A percentile compares a stretch with the other conserved stretches of the same genome.
Conservation (phyloP, 2,329 filamentous ascomycete genomes). For the Ophiostoma montium region DNA sequence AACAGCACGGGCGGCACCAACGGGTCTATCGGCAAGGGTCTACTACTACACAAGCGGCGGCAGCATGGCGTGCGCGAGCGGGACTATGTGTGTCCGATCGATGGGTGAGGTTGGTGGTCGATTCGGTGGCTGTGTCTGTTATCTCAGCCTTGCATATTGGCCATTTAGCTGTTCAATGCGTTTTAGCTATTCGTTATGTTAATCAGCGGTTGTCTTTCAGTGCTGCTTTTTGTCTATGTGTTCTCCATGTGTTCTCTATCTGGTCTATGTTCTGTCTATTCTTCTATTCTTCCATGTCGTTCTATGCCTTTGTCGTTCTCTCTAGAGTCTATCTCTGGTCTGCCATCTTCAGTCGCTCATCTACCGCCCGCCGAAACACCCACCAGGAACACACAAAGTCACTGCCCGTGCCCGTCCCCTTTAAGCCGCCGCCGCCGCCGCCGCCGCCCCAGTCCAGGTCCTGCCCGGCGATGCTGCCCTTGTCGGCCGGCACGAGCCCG, state of each 20-base stretch:
- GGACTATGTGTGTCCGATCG: slow-evolving; percentile 43
- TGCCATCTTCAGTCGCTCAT: neutral
- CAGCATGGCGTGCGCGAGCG: slow-evolving; percentile 20
- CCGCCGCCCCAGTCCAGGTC: slow-evolving; percentile 54
- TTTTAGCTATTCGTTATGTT: neutral
- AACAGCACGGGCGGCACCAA: slow-evolving; percentile 1
- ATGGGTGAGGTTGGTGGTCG: slow-evolving; percentile 27
- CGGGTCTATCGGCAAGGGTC: too few relatives aligned
- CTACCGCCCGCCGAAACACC: slow-evolving; percentile 8
- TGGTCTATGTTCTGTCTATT: too few relatives aligned
- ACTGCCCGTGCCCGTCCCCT: slow-evolving; percentile 17
- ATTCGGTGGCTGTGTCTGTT: neutral
- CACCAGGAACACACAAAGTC: slow-evolving; percentile 12
- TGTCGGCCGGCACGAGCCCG: slow-evolving; percentile 45
- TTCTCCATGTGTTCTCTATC: too few relatives aligned
- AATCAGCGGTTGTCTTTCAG: too few relatives aligned
- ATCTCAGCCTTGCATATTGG: too few relatives aligned
- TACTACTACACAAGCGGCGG: neutral
- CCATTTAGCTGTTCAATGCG: neutral
- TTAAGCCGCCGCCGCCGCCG: slow-evolving; percentile 16
- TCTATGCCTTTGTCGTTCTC: neutral
- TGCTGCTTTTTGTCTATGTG: neutral
- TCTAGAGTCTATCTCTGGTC: neutral
- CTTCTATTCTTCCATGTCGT: too few relatives aligned
- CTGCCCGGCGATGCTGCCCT: slow-evolving; percentile 49